Base-by-base conservation (phyloP, 139 green algal genomes). In the Chlamydomonas asymmetrica region DNA sequence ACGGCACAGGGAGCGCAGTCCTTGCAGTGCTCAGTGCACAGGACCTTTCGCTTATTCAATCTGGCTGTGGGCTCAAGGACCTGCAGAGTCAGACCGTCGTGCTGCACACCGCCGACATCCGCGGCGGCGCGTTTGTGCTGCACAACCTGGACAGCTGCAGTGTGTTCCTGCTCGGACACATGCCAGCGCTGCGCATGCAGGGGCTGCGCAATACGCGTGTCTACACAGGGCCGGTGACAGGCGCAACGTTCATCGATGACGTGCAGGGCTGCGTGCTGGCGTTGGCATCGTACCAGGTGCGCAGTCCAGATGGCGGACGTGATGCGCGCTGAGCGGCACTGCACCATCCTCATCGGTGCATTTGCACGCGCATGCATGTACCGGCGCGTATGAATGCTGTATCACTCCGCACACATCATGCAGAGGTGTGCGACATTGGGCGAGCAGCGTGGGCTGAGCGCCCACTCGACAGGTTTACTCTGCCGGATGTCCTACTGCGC, bases 191-290 rank as follows among this genome's bases (percentile, higher is more conserved):
- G 34, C 84, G 88, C 31, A 43, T 88, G 49, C 73, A 75, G 32
- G 32, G 81, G n/a, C 78, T 93, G 63, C 23, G 29, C 18, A 50
- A 69, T 45, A 93, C 88, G 80, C 48, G 9, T 0, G 69, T 93
- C 35, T 78, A 75, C 41, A 73, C 81, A 8, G 90, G 89, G 0
- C 87, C 89, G 18, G 89, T 94, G n/a, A 83, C 75, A 1, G 89
- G 90, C 22, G 81, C 87, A 18, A 76, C 67, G 2, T 91, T 94
- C 62, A 41, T 90, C 27, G 83, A 87, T 59, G 74, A 81, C 38
- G 74, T 76, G 1, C 49, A 72, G 10, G 70, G 48, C 52, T 87
- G 88, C 81, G 84, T 39, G 6, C 49, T 93, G 7, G 40, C 76
- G 59, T 69, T 91, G 34, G 84, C 84, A 0, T 80, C 89, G 9